phyloP scores from a whole-genome alignment of 345 rosid genomes.

The Hibiscus syriacus region DNA sequence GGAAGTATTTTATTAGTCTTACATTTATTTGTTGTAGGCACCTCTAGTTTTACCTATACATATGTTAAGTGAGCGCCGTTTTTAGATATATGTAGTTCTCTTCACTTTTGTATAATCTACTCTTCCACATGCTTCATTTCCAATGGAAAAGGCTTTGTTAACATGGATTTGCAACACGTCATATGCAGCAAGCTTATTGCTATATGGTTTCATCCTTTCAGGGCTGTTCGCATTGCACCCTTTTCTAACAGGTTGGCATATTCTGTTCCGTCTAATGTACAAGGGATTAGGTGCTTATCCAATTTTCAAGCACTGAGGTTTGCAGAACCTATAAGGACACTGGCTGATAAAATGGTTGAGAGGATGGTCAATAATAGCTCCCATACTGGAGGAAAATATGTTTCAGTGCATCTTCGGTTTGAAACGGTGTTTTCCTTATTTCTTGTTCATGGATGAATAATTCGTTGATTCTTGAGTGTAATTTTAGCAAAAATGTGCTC shows the following conservation, averaged over 20 bases:
- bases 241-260: constrained; percentile 93
- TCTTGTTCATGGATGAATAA: not conserved
- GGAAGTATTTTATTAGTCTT: not conserved
- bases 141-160: not conserved
- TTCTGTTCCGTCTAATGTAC: constrained; percentile 69
- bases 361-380: constrained; percentile 68
- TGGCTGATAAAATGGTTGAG: constrained; percentile 90
- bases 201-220: constrained; percentile 24
- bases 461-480: not conserved
- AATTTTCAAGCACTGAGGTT: constrained; percentile 83
- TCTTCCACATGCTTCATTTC: not conserved
- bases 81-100: not conserved
- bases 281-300: constrained; percentile 81
- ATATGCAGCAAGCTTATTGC: not conserved
- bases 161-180: not conserved
- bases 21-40: not conserved
- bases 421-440: constrained; percentile 52
- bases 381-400: constrained; percentile 64
- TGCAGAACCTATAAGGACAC: constrained; percentile 70
- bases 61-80: not conserved
- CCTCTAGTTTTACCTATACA: not conserved
- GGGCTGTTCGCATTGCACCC: constrained; percentile 97
- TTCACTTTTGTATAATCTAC: not conserved
- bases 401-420: constrained; percentile 96
- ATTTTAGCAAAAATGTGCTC: not conserved